Base-by-base conservation (phyloP, 257 asterid species). In the Dorcoceras hygrometricum region DNA sequence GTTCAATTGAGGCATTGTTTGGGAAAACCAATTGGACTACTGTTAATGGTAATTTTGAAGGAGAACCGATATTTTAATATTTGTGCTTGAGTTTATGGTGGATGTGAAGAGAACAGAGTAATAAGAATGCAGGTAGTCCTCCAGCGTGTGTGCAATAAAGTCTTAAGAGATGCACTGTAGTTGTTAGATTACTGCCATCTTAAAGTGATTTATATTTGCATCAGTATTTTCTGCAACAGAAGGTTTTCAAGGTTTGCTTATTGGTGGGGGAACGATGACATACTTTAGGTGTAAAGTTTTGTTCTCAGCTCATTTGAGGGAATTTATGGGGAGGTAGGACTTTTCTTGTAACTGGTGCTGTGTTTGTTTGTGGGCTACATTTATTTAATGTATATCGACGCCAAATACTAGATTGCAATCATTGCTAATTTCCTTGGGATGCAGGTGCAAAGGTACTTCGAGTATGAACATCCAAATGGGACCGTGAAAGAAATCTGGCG, bases 401-500 rank as follows among this genome's bases (percentile, higher is more conserved):
- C 53, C 4, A 36, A 62, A 23, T 23, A 9, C 68, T 66, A 24
- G 20, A 20, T 10, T 28, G 26, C 18, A 62, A 8, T 43, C 26
- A 16, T 22, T n/a, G 48, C 20, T 16, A 56, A 24, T 61, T 62
- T 23, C 58, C 19, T 27, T 70, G 53, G 19, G 62, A 22, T 75
- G 58, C 91, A 93, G 99, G 96, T 88, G 67, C 84, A 86, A 62
- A 87, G 84, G 75, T 90, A 85, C 79, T 93, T 86, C 22, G 97
- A 88, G 74, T 93, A 90, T 5, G 96, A 90, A 55, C 94, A 93
- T 78, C 92, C 92, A 55, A 69, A 88, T 61, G 99, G 99, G 70
- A 79, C 97, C 1, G 97, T 90, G 48, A 76, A 81, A 77, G 99
- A 93, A 78, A 82, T 84, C 20, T 93, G 97, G 99, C 89, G 86